Base-by-base conservation (phyloP, 2,329 filamentous ascomycete genomes). In the Penicillium crustosum region DNA sequence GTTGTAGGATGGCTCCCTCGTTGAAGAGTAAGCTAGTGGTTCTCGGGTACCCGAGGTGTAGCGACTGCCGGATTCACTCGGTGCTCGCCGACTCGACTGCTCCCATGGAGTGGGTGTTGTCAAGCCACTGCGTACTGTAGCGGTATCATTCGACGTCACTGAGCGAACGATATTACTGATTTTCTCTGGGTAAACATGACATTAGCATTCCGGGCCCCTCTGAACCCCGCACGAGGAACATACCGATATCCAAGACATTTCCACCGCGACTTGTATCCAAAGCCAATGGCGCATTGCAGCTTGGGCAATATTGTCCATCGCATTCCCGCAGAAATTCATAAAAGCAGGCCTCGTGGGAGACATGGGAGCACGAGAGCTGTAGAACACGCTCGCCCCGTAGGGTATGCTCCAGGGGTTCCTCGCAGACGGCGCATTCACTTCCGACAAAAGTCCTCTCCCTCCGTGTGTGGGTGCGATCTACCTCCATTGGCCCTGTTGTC, bases 321-420 rank as follows among this genome's bases (percentile, higher is more conserved):
- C 93, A 90, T 71, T 97, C 93, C 70, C 91, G 90, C 68, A 99
- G 96, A 73, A 95, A 97, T 76, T 99, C 94, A 78, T 97, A 97
- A 73, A 99, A 97, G 77, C 94, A 99, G 36, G 93, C 94, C 75
- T 97, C 94, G 73, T 99, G 94, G 12, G 93, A 92, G 59, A 99
- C 93, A 76, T 99, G 94, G n/a, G 88, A 86, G 77, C 94, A 99
- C 6, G 93, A 95, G 70, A 99, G 94, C 73, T 97, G 94, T 53
- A 99, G 81, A 61, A 99, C 92, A 65, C 92, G 87, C 79, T 99
- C 94, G 59, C 94, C 94, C 50, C 90, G 89, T 47, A 99, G 82
- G 4, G 92, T 99, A 75, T 97, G 93, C 76, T 97, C 94, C 61
- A 99, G 79, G 3, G 93, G 93, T 78, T 99, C 94, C 74, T 99